These are phyloP conservation scores for Bonnemaisonia californica DNA, from an alignment of 31 red algal genomes.

Conservation along the genomic window DNA sequence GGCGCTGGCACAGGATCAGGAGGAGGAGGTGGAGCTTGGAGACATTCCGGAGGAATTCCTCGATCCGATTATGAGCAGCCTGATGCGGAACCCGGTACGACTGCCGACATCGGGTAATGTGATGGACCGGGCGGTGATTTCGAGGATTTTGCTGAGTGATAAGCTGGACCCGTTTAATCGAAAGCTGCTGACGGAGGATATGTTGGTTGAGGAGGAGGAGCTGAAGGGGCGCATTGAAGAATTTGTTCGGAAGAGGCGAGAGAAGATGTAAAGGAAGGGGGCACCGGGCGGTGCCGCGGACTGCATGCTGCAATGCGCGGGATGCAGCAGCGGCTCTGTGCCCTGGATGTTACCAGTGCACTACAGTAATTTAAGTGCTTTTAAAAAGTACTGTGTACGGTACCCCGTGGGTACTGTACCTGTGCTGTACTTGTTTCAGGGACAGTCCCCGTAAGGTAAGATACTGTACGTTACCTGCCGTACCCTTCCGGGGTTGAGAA, in stretches of 20 bases:
- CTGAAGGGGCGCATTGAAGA: conserved; percentile 76
- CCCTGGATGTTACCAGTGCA: too few species aligned
- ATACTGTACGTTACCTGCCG: too few species aligned
- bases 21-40: conserved; percentile 80
- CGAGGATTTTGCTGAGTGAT: conserved; percentile 92
- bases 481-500: too few species aligned
- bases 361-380: too few species aligned
- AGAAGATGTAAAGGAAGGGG: conserved; percentile 8
- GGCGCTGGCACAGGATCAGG: conserved; percentile 61
- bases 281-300: too few species aligned
- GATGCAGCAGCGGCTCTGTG: too few species aligned
- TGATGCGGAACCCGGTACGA: conserved; percentile 96
- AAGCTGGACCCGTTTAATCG: conserved; percentile 98
- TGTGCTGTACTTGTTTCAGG: too few species aligned
- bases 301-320: too few species aligned
- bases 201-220: conserved; percentile 78
- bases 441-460: too few species aligned
- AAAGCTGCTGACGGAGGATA: conserved; percentile 83
- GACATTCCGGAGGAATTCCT: conserved; percentile 96
- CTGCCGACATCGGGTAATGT: conserved; percentile 92
- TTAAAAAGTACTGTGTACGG: too few species aligned
- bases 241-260: conserved; percentile 61
- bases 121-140: conserved; percentile 91
- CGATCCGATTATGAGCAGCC: conserved; percentile 92
- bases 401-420: too few species aligned